phyloP scores from a whole-genome alignment of 2,329 filamentous ascomycete species.

The Arthrobotrys sinensis region DNA sequence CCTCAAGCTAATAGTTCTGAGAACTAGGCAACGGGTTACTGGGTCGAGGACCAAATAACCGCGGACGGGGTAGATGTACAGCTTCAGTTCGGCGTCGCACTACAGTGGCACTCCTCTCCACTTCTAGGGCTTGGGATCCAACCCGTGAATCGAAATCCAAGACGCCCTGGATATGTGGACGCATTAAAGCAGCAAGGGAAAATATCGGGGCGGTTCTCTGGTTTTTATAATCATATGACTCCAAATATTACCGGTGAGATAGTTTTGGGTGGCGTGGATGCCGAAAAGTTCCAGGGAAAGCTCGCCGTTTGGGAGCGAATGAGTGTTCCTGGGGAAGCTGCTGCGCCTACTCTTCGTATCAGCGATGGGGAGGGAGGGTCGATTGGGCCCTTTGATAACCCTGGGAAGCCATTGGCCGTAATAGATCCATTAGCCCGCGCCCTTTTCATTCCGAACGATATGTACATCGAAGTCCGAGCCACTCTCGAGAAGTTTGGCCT shows the following conservation, averaged over 20 bases:
- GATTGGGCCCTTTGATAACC: slow-evolving; percentile 1
- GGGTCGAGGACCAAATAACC: slow-evolving; percentile 19
- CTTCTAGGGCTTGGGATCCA: slow-evolving; percentile 14
- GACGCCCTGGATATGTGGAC: slow-evolving; percentile 11
- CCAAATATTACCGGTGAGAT: slow-evolving; percentile 1
- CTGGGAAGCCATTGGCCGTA: slow-evolving; percentile 5
- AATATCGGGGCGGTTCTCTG: slow-evolving; percentile 12
- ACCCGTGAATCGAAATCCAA: not conserved
- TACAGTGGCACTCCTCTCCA: slow-evolving; percentile 2
- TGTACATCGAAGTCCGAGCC: not conserved
- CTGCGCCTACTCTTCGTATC: slow-evolving; percentile 7
- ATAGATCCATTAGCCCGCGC: slow-evolving; percentile 22
- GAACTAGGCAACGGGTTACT: slow-evolving; percentile 5
- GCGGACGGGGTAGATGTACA: not conserved
- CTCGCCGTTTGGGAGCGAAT: not conserved
- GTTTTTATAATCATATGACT: slow-evolving; percentile 23
- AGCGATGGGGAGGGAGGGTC: not conserved
- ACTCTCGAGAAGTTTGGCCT: slow-evolving; percentile 7
- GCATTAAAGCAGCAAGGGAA: slow-evolving; percentile 17
- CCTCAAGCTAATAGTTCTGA: not conserved
- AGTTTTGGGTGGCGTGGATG: slow-evolving; percentile 17
- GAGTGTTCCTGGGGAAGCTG: not conserved
- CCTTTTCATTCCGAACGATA: slow-evolving; percentile 17
- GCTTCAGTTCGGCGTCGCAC: slow-evolving; percentile 35
- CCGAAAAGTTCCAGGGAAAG: slow-evolving; percentile 7